A percentile compares a stretch with the other conserved stretches of the same genome.
phyloP scores from a whole-genome alignment of 2,329 filamentous ascomycete genomes.

The Cytospora chrysosperma region DNA sequence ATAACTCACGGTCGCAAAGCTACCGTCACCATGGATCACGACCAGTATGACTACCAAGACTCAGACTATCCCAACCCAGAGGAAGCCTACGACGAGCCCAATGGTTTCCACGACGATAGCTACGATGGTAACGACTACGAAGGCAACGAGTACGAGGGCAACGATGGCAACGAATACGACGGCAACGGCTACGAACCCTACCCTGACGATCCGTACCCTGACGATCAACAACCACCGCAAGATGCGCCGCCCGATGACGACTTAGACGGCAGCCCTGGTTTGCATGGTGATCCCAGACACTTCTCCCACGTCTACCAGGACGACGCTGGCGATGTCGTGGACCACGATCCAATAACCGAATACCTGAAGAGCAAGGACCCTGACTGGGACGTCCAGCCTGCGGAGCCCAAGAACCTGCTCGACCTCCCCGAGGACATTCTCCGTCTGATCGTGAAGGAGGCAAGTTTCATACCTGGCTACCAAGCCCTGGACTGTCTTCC shows the following conservation, averaged over 20 bases:
- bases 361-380: conserved; percentile 59
- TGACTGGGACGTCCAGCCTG: conserved; percentile 62
- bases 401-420: conserved; percentile 62
- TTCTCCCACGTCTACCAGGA: conserved; percentile 22
- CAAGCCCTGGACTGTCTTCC: conserved; percentile 1
- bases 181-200: conserved; percentile 13
- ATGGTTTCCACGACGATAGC: conserved; percentile 5
- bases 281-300: conserved; percentile 19
- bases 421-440: conserved; percentile 78
- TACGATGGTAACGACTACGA: conserved; percentile 17
- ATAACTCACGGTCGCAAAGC: background rate
- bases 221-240: conserved; percentile 6
- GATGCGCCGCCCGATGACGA: background rate
- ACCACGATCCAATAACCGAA: conserved; percentile 32
- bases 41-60: conserved; percentile 14
- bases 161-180: conserved; percentile 1
- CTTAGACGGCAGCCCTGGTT: background rate
- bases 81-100: conserved; percentile 11
- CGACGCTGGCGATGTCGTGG: conserved; percentile 16
- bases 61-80: conserved; percentile 11
- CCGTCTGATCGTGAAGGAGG: conserved; percentile 77
- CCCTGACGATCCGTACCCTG: conserved; percentile 18
- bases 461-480: conserved; percentile 38
- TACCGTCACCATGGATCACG: conserved; percentile 16
- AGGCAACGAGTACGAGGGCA: conserved; percentile 6